Evolutionary conservation across 2,329 filamentous ascomycete species (phyloP).

Genomic region (Penicillium psychrosexuale): DNA sequence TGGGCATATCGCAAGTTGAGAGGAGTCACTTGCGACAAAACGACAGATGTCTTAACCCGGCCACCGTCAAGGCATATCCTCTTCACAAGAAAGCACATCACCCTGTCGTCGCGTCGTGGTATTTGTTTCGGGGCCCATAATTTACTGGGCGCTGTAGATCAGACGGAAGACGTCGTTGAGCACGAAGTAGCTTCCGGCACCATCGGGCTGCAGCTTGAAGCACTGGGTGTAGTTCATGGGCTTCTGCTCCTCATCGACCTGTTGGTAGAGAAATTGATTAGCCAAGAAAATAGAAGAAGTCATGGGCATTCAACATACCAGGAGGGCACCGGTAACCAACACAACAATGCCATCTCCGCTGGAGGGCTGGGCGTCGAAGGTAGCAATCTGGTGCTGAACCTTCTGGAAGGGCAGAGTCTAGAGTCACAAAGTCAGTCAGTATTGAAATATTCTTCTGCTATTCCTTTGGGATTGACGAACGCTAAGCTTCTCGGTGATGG

Average conservation of each 20-base stretch:
- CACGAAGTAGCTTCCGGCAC: slow-evolving; percentile 71
- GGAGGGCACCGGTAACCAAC: slow-evolving; percentile 79
- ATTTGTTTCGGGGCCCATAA: slow-evolving; percentile 3
- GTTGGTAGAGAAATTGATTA: background rate
- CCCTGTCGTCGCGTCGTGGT: slow-evolving; percentile 20
- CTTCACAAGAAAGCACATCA: background rate
- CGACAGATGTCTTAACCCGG: background rate
- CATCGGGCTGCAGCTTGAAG: slow-evolving; percentile 77
- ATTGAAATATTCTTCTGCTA: background rate
- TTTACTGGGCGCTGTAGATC: slow-evolving; percentile 54
- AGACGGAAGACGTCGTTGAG: slow-evolving; percentile 95
- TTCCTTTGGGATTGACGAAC: slow-evolving; percentile 51
- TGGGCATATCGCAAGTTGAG: background rate
- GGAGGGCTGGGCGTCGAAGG: slow-evolving; percentile 79
- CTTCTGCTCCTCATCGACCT: slow-evolving; percentile 82
- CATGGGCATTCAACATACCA: slow-evolving; percentile 56
- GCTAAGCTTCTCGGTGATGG: slow-evolving; percentile 75
- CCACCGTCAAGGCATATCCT: slow-evolving; percentile 6
- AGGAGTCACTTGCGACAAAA: background rate
- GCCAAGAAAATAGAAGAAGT: background rate
- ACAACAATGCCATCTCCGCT: slow-evolving; percentile 72
- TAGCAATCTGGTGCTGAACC: slow-evolving; percentile 73
- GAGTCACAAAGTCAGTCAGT: background rate
- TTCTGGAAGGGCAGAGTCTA: slow-evolving; percentile 77
- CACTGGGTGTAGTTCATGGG: slow-evolving; percentile 89